Evolutionary conservation across 1,284 basidiomycete genomes (phyloP), one percentile per base, ranked within the genome.

Genomic region (Agaricales sp.): DNA sequence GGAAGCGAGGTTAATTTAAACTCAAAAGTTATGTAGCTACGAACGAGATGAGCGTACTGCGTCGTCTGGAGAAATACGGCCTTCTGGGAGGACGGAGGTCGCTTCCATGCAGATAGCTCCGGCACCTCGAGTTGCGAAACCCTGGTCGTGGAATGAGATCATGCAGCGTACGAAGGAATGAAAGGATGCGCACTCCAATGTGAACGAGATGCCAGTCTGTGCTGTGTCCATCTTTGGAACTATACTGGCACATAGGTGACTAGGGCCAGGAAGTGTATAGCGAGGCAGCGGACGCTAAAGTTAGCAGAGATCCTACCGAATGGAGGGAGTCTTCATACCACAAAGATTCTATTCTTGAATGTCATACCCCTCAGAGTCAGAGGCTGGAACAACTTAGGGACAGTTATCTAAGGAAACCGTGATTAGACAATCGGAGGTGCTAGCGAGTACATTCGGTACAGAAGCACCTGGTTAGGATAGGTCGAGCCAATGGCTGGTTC

Each of bases 161-260:
- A 13, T 30, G 12, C 30, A 11, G 30, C 11, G n/a, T n/a, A 35
- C 30, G n/a, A n/a, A 35, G 30, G 30, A 11, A 35, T 35, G 8
- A 8, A 11, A 35, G n/a, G 30, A 8, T 8, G 11, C 30, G 8
- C n/a, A 35, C 30, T 14, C 78, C 80, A 35, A 82, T 71, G 60
- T 90, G 87, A 19, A 88, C 83, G 12, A 90, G 64, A 62, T 92
- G 88, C 80, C 82, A 88, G 56, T 88, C 81, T 0, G 87, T 85
- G 20, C 77, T 75, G 61, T 82, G 75, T 4, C 89, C 82, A 53
- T 83, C 65, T 41, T 85, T 74, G 3, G 82, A 71, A 45, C 80
- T 84, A 66, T 91, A 90, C 57, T 82, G 80, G 61, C 86, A 88
- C 82, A 87, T 84, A 1, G 84, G 84, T n/a, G 83, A 69, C 78